phyloP scores from a whole-genome alignment of 148 eudicot genomes.

The Oxyria digyna region DNA sequence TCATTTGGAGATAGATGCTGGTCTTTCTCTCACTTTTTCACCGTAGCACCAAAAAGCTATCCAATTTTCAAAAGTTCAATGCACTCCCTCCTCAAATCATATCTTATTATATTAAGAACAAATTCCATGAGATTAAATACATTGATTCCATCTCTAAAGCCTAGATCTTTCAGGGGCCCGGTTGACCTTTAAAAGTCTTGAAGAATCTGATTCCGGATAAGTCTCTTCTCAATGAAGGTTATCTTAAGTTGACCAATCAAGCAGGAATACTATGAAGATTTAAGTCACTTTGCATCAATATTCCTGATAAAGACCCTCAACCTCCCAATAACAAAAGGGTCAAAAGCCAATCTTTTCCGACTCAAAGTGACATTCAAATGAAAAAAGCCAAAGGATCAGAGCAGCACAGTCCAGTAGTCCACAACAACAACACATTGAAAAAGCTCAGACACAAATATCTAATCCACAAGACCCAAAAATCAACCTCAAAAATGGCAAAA shows the following conservation, averaged over 20 bases:
- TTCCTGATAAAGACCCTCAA: background rate
- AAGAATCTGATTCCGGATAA: background rate
- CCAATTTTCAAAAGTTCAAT: background rate
- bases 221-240: too few relatives aligned
- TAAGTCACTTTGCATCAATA: background rate
- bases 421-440: too few relatives aligned
- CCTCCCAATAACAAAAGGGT: background rate
- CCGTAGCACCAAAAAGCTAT: background rate
- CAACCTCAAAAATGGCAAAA: too few relatives aligned
- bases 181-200: background rate
- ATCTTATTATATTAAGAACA: too few relatives aligned
- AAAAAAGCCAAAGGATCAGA: background rate
- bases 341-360: background rate
- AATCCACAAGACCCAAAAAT: too few relatives aligned
- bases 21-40: too few relatives aligned
- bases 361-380: background rate
- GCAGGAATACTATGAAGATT: too few relatives aligned
- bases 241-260: too few relatives aligned
- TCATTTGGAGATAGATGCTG: too few relatives aligned
- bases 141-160: too few relatives aligned
- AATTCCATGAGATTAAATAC: background rate
- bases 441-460: background rate
- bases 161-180: too few relatives aligned
- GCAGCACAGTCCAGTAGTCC: too few relatives aligned
- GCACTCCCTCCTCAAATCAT: background rate